Conservation (phyloP, 768 basidiomycete species). For the Boletus subparvulus region DNA sequence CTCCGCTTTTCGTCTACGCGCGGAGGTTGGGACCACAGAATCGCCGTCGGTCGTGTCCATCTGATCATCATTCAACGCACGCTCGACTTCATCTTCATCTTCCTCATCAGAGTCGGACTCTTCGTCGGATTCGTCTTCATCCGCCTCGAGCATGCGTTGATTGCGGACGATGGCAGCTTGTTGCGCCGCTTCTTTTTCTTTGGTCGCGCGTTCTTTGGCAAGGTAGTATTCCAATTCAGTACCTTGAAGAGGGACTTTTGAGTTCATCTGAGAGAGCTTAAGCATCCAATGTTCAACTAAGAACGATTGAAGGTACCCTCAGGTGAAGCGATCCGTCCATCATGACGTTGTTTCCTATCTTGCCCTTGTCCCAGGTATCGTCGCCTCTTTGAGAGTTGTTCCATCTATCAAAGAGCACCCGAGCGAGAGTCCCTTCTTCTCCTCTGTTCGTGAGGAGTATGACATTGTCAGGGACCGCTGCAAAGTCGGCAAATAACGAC, state of each 20-base stretch:
- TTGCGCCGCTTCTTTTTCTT: conserved; percentile 83
- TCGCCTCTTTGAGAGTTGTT: conserved; percentile 75
- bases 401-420: conserved; percentile 84
- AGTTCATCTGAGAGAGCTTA: conserved; percentile 59
- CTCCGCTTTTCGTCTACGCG: conserved; percentile 44
- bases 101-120: conserved; percentile 69
- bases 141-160: conserved; percentile 90
- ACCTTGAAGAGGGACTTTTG: conserved; percentile 88
- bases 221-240: conserved; percentile 81
- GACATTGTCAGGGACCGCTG: conserved; percentile 78
- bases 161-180: conserved; percentile 81
- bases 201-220: conserved; percentile 68
- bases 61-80: conserved; percentile 49
- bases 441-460: conserved; percentile 80
- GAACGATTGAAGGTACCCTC: conserved; percentile 45
- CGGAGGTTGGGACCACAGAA: conserved; percentile 19
- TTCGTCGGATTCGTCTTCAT: conserved; percentile 79
- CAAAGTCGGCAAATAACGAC: conserved; percentile 82
- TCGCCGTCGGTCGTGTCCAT: conserved; percentile 46
- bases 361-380: conserved; percentile 86
- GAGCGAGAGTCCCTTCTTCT: conserved; percentile 77
- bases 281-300: not conserved
- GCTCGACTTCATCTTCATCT: conserved; percentile 57
- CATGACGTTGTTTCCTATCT: conserved; percentile 82
- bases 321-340: conserved; percentile 70